A percentile compares a stretch with the other conserved stretches of the same genome.
These are phyloP conservation scores for Ceratobasidium papillatum DNA, from an alignment of 1,284 basidiomycete species.

Conservation along the genomic window DNA sequence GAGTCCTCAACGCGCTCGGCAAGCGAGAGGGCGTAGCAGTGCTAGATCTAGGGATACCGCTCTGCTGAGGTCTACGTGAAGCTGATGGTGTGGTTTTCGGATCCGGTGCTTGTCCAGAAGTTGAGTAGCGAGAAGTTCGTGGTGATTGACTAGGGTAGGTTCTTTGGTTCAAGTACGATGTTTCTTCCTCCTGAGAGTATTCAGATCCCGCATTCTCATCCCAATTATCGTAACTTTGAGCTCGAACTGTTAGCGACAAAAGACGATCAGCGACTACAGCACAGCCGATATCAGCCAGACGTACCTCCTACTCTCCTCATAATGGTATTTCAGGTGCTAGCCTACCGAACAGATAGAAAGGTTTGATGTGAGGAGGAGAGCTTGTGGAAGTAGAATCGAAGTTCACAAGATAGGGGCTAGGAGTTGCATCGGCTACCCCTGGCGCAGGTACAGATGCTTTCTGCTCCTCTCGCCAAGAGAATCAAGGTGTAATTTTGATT, in stretches of 20 bases:
- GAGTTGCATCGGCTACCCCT: neutral
- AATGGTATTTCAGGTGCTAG: no score
- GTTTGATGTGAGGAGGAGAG: neutral
- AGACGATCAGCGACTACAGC: neutral
- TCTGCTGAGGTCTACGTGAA: neutral
- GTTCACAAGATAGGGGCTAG: slow-evolving; percentile 15
- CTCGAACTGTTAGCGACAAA: neutral
- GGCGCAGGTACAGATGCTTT: no score
- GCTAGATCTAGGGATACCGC: slow-evolving; percentile 23
- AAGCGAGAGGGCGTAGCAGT: neutral
- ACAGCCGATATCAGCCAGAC: neutral
- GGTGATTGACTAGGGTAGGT: neutral
- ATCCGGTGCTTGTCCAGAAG: neutral
- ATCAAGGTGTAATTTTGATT: no score
- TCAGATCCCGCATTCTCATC: neutral
- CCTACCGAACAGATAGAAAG: no score
- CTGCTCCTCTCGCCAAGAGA: no score
- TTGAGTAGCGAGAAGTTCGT: neutral
- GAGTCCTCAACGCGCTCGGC: slow-evolving; percentile 14
- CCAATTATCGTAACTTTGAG: neutral
- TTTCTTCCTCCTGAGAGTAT: slow-evolving; percentile 16
- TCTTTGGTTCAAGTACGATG: neutral
- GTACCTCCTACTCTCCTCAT: no score
- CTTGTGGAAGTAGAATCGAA: neutral
- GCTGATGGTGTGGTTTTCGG: neutral